A percentile compares a stretch with the other conserved stretches of the same genome.
Evolutionary conservation across 1,284 basidiomycete species (phyloP).

Genomic region (Flammula alnicola): DNA sequence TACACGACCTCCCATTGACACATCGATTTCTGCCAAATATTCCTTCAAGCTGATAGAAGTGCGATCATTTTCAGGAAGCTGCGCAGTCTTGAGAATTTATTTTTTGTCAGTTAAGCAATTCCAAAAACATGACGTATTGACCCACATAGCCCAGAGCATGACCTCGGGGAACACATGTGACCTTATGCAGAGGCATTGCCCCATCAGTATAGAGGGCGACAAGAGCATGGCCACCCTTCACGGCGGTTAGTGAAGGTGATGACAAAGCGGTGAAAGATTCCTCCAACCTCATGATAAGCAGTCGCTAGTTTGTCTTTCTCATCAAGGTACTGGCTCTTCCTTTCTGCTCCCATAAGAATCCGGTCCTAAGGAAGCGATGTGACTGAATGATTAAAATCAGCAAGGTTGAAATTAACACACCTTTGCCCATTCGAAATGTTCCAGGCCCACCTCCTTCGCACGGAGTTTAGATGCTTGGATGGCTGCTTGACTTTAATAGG

Average conservation of each 20-base stretch:
- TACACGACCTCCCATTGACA: conserved; percentile 90
- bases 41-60: conserved; percentile 74
- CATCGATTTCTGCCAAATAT: conserved; percentile 83
- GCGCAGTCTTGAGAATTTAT: conserved; percentile 66
- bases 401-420: conserved; percentile 39
- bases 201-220: conserved; percentile 91
- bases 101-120: conserved; percentile 18
- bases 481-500: conserved; percentile 73
- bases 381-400: conserved; percentile 7
- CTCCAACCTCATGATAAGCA: conserved; percentile 87
- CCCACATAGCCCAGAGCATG: conserved; percentile 87
- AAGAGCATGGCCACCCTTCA: conserved; percentile 88
- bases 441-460: conserved; percentile 70
- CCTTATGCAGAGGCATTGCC: conserved; percentile 94
- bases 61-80: conserved; percentile 85
- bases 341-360: conserved; percentile 94
- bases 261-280: conserved; percentile 6
- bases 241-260: conserved; percentile 19
- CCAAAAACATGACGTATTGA: conserved; percentile 25
- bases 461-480: conserved; percentile 90
- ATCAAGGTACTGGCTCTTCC: conserved; percentile 86
- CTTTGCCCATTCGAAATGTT: conserved; percentile 96
- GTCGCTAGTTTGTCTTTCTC: conserved; percentile 86
- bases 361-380: conserved; percentile 62
- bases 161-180: conserved; percentile 93